These are phyloP conservation scores for Toxoplasma gondii DNA, from an alignment of 169 alveolate species.

Conservation along the genomic window DNA sequence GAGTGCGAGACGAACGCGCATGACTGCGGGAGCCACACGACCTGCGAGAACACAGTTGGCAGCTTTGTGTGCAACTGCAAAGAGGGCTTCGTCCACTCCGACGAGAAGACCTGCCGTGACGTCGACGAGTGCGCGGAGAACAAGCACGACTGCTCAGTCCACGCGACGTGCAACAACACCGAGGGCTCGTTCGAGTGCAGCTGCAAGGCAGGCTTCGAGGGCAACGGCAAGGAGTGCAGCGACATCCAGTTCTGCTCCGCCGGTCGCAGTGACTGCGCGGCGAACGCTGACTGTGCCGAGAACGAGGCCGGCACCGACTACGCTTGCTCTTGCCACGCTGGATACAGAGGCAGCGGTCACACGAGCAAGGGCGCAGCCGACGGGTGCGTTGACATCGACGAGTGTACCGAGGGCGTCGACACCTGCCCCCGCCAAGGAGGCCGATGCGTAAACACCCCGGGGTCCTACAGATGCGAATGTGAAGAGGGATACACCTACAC, in stretches of 20 bases:
- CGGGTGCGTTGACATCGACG: constrained; percentile 62
- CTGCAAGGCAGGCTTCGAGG: constrained; percentile 74
- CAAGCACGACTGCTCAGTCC: constrained; percentile 40
- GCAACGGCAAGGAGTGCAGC: constrained; percentile 73
- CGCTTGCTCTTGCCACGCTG: constrained; percentile 72
- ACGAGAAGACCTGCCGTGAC: constrained; percentile 69
- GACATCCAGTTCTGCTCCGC: constrained; percentile 50
- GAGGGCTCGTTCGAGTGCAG: constrained; percentile 73
- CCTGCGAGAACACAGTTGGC: constrained; percentile 75
- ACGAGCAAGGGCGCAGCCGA: constrained; percentile 16
- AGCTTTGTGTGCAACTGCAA: constrained; percentile 74
- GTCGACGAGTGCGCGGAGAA: constrained; percentile 76
- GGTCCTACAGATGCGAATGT: constrained; percentile 70
- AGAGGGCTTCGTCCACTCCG: constrained; percentile 57
- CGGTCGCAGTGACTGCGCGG: constrained; percentile 69
- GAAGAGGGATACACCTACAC: constrained; percentile 59
- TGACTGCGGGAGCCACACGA: constrained; percentile 65
- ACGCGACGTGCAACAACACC: constrained; percentile 74
- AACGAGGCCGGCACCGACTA: constrained; percentile 70
- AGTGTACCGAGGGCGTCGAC: constrained; percentile 48
- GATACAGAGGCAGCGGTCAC: constrained; percentile 67
- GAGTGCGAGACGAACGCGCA: constrained; percentile 73
- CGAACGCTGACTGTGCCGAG: constrained; percentile 69
- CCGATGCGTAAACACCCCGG: constrained; percentile 70
- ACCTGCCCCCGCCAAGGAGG: constrained; percentile 36